Conservation (phyloP, 345 rosid genomes). For the Ceriops decandra region DNA sequence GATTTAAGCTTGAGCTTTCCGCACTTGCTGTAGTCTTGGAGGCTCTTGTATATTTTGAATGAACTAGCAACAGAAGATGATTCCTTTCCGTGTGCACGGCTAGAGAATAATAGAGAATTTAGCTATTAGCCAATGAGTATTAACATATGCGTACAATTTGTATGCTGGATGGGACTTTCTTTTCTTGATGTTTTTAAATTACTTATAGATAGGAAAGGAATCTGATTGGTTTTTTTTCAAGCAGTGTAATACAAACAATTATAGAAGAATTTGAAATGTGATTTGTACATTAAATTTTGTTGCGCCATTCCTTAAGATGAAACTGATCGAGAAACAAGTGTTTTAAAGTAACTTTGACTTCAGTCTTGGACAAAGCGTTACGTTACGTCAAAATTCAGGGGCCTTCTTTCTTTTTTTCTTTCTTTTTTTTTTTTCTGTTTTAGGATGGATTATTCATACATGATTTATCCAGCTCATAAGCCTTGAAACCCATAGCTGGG, state of each 20-base stretch:
- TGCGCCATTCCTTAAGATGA: no score
- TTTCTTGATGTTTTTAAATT: slow-evolving; percentile 5
- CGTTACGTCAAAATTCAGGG: no score
- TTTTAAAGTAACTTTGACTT: no score
- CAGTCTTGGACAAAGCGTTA: no score
- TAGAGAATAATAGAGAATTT: slow-evolving; percentile 18
- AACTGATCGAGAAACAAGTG: no score
- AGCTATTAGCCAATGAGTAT: slow-evolving; percentile 22
- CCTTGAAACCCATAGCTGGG: no score
- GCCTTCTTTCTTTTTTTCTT: no score
- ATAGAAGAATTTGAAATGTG: slow-evolving; percentile 2
- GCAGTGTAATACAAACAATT: slow-evolving; percentile 19
- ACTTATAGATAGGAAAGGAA: slow-evolving; percentile 1
- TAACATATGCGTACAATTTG: slow-evolving; percentile 22
- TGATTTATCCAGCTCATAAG: no score
- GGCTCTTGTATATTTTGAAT: slow-evolving; percentile 19
- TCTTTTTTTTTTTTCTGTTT: no score
- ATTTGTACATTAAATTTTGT: not conserved
- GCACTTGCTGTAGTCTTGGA: slow-evolving; percentile 4
- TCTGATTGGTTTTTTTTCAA: slow-evolving; percentile 6
- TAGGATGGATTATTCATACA: no score
- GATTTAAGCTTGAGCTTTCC: not conserved
- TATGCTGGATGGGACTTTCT: slow-evolving; percentile 5
- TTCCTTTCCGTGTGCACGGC: slow-evolving; percentile 10
- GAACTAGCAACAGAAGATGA: slow-evolving; percentile 7